phyloP scores from a whole-genome alignment of 2,329 filamentous ascomycete species.

The Fusarium sp. region DNA sequence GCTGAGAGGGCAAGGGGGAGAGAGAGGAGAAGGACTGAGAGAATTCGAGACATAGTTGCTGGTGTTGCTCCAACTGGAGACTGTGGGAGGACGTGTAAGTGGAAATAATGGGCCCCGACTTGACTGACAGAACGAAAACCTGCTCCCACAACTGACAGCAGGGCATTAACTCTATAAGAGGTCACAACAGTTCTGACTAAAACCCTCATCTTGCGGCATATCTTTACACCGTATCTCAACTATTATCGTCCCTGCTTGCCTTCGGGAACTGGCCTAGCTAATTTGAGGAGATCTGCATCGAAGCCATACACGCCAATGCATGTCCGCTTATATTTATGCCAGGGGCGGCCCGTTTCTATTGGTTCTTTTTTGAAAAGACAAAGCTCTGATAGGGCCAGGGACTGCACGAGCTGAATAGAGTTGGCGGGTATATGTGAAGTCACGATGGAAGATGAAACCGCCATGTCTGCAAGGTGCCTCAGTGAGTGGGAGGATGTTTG shows the following conservation, averaged over 20 bases:
- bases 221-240: background rate
- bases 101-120: background rate
- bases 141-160: background rate
- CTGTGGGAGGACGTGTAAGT: background rate
- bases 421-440: conserved; percentile 13
- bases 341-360: conserved; percentile 29
- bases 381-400: background rate
- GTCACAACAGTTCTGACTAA: background rate
- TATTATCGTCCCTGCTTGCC: background rate
- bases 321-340: background rate
- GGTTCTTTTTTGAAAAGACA: background rate
- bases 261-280: background rate
- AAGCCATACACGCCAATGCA: conserved; percentile 11
- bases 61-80: background rate
- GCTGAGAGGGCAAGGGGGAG: background rate
- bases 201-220: conserved; percentile 5
- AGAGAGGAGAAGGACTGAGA: conserved; percentile 8
- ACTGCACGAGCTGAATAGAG: conserved; percentile 36
- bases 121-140: background rate
- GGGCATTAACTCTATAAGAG: conserved; percentile 16
- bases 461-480: conserved; percentile 10
- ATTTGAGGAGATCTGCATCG: conserved; percentile 4
- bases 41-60: conserved; percentile 18
- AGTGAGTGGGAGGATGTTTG: background rate
- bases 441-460: conserved; percentile 31